A percentile compares a stretch with the other conserved stretches of the same genome.
These are phyloP conservation scores for Exserohilum turcica DNA, from an alignment of 2,329 filamentous ascomycete species.

Conservation along the genomic window DNA sequence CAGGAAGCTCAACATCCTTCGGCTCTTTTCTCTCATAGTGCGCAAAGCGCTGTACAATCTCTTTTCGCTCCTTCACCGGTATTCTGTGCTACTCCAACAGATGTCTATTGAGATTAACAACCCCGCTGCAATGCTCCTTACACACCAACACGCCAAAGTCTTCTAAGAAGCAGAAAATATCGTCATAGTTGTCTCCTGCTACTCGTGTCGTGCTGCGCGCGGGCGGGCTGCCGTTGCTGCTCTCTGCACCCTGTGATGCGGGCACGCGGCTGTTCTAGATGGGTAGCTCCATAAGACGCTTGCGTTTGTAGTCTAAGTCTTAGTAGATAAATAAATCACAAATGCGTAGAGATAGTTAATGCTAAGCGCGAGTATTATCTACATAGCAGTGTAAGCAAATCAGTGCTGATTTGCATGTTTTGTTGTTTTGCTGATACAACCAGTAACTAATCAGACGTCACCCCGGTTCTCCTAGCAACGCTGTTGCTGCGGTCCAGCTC, in stretches of 20 bases:
- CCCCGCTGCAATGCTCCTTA: background rate
- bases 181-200: background rate
- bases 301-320: background rate
- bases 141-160: background rate
- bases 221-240: slow-evolving; percentile 2
- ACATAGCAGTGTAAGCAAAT: background rate
- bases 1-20: background rate
- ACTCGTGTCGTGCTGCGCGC: background rate
- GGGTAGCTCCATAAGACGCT: slow-evolving; percentile 4
- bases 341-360: background rate
- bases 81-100: background rate
- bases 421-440: background rate
- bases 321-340: background rate
- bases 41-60: background rate
- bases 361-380: background rate
- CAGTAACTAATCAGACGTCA: background rate
- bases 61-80: background rate
- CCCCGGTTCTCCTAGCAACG: background rate
- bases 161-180: background rate
- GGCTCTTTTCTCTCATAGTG: background rate
- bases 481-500: background rate
- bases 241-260: background rate
- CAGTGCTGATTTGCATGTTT: background rate
- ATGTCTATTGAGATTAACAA: background rate
- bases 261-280: slow-evolving; percentile 1